Base-by-base conservation (phyloP, 202 grass and related monocot genomes). In the Panicum virgatum region DNA sequence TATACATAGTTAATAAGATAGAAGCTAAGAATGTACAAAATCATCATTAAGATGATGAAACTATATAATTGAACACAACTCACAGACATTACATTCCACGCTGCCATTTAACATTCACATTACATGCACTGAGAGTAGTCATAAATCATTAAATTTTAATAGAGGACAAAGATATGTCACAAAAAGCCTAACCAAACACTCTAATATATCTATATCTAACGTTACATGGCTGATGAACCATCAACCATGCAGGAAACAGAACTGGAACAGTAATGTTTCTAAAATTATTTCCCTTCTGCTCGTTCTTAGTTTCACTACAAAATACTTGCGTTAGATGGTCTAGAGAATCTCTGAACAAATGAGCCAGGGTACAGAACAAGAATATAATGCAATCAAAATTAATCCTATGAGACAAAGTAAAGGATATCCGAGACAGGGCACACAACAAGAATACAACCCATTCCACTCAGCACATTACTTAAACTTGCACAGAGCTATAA, bases 1-100 rank as follows among this genome's bases (percentile, higher is more conserved):
- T 62, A 72, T 63, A 29, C 76, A 36, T 5, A 61, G 38, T 75
- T 84, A 77, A 25, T 26, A 66, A 27, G 7, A 30, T 73, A 12
- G 57, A 64, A 46, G 3, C 16, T 82, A 9, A 25, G 42, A 43
- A 40, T 16, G n/a, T 72, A 46, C 14, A 46, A 26, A 25, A 1
- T 13, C 45, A 66, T 13, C 3, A 13, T 20, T 64, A 53, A 62
- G 56, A 82, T 12, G 5, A 36, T 19, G 27, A 40, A 69, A 62
- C 0, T 19, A 29, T 26, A 30, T 9, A 15, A 48, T 29, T 20
- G 9, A 39, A 69, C 40, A 56, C 46, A 44, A 36, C 19, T 69
- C 39, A n/a, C n/a, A n/a, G n/a, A n/a, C n/a, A n/a, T n/a, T n/a
- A n/a, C n/a, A 19, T 20, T 12, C 23, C 12, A 73, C 36, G 25